A percentile compares a stretch with the other conserved stretches of the same genome.
These are phyloP conservation scores for Leucaena leucocephala DNA, from an alignment of 306 rosid species.

Conservation along the genomic window DNA sequence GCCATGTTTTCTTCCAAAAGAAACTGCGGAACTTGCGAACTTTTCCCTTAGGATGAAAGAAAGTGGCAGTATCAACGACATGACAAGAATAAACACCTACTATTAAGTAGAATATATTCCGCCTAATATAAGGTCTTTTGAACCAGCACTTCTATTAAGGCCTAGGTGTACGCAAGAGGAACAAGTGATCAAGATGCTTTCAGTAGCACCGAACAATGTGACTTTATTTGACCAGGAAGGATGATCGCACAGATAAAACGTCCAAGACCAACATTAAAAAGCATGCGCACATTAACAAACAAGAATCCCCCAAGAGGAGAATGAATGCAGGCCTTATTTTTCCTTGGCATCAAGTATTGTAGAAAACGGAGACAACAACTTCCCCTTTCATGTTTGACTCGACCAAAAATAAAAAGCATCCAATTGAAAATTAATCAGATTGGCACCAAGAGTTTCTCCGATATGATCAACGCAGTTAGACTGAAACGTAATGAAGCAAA, in stretches of 20 bases:
- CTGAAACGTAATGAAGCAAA: not conserved
- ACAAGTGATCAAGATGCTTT: conserved; percentile 20
- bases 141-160: conserved; percentile 20
- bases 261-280: not conserved
- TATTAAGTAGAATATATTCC: conserved; percentile 1
- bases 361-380: not conserved
- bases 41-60: conserved; percentile 65
- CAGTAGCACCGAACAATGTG: conserved; percentile 3
- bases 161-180: conserved; percentile 12
- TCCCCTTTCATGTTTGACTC: not conserved
- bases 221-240: not conserved
- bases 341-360: not conserved
- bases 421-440: not conserved
- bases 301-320: not conserved
- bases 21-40: conserved; percentile 94
- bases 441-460: not conserved
- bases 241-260: conserved; percentile 12
- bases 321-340: not conserved
- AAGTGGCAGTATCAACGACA: conserved; percentile 15
- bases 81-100: conserved; percentile 27
- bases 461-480: conserved; percentile 25
- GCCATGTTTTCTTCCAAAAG: conserved; percentile 75
- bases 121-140: not conserved
- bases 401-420: conserved; percentile 7
- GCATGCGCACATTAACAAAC: not conserved